Percentiles rank a stretch among this genome's conserved stretches.
Conservation (phyloP, 2,329 filamentous ascomycete species). For the Botryosphaeria dothidea region DNA sequence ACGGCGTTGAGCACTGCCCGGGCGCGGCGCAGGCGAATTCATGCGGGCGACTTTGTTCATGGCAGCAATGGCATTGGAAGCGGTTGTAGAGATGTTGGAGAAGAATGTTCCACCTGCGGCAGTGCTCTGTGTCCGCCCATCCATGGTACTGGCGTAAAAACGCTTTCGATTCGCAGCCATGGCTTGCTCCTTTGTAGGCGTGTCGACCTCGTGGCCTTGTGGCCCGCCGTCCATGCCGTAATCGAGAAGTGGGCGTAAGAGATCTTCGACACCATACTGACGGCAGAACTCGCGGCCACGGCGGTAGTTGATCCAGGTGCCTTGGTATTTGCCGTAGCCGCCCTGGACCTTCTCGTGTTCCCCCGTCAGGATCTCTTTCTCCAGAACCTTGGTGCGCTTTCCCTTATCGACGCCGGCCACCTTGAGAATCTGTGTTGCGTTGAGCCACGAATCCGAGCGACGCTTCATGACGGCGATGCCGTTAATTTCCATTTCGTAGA, state of each 20-base stretch:
- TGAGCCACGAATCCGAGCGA: slow-evolving; percentile 92
- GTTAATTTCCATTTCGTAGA: slow-evolving; percentile 99
- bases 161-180: slow-evolving; percentile 92
- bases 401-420: slow-evolving; percentile 97
- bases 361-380: slow-evolving; percentile 95
- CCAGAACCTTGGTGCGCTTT: slow-evolving; percentile 93
- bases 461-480: slow-evolving; percentile 92
- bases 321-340: slow-evolving; percentile 98
- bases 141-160: slow-evolving; percentile 76
- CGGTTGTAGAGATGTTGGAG: slow-evolving; percentile 92
- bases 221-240: slow-evolving; percentile 73
- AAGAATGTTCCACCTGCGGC: slow-evolving; percentile 83
- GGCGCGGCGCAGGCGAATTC: slow-evolving; percentile 77
- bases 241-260: slow-evolving; percentile 72
- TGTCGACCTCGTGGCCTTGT: slow-evolving; percentile 78
- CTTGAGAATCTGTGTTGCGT: slow-evolving; percentile 97
- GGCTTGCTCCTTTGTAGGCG: slow-evolving; percentile 96
- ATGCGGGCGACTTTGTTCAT: slow-evolving; percentile 91
- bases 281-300: slow-evolving; percentile 90
- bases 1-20: slow-evolving; percentile 62
- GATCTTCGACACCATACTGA: slow-evolving; percentile 72
- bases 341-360: slow-evolving; percentile 99
- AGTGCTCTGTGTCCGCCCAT: slow-evolving; percentile 65
- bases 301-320: slow-evolving; percentile 96
- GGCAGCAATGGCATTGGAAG: slow-evolving; percentile 88